Evolutionary conservation across 2,329 filamentous ascomycete species (phyloP).

Genomic region (Ceratocystis colombiana): DNA sequence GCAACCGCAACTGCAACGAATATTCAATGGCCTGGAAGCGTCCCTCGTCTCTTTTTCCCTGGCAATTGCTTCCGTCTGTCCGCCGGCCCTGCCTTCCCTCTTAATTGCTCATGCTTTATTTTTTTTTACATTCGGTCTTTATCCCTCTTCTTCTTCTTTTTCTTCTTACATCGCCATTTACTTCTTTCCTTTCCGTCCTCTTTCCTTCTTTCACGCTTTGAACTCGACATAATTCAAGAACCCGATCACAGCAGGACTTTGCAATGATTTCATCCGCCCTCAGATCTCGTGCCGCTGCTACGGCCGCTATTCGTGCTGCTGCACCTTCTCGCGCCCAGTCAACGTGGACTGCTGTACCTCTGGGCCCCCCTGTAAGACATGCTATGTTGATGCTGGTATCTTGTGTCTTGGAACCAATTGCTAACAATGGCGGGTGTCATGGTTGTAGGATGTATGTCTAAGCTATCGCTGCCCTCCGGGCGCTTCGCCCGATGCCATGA

Average conservation of each 20-base stretch:
- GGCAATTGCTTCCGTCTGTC: constrained; percentile 18
- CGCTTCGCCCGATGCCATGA: not conserved
- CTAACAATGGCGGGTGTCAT: constrained; percentile 14
- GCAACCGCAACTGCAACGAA: not conserved
- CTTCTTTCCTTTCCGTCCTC: constrained; percentile 25
- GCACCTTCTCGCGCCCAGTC: constrained; percentile 52
- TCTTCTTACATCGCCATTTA: constrained; percentile 21
- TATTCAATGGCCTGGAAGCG: not conserved
- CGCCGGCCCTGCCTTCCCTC: constrained; percentile 8
- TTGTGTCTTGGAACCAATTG: constrained; percentile 3
- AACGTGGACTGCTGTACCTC: constrained; percentile 81
- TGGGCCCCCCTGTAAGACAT: constrained; percentile 76
- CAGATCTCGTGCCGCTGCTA: constrained; percentile 37
- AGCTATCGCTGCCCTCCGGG: not conserved
- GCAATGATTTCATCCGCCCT: constrained; percentile 40
- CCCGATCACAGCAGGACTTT: not conserved
- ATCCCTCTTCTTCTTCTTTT: constrained; percentile 13
- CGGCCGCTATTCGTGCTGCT: constrained; percentile 34
- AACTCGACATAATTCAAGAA: not conserved
- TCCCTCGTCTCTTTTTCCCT: not conserved
- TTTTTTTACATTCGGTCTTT: constrained; percentile 10
- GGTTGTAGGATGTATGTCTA: constrained; percentile 23
- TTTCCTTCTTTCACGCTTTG: not conserved
- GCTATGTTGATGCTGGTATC: constrained; percentile 19
- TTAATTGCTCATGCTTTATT: constrained; percentile 6